Conservation (phyloP, 2,329 filamentous ascomycete species). For the Tolypocladium tropicale region DNA sequence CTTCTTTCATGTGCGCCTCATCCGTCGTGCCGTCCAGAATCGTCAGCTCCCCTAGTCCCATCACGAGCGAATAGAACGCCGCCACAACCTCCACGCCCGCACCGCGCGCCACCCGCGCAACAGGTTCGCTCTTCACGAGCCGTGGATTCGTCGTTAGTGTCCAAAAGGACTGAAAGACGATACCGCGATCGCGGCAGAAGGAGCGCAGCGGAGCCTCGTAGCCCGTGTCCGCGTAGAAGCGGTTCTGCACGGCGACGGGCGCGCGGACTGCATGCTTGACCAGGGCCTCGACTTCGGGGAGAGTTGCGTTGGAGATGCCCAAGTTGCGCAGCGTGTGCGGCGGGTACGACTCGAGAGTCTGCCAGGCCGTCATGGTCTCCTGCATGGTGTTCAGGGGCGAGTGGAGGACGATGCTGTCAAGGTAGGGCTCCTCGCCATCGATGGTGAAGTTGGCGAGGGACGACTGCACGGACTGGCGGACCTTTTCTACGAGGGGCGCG, state of each 20-base stretch:
- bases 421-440: conserved; percentile 29
- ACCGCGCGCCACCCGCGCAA: conserved; percentile 35
- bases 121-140: conserved; percentile 31
- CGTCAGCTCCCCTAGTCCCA: conserved; percentile 32
- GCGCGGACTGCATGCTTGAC: conserved; percentile 29
- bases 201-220: conserved; percentile 52
- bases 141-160: conserved; percentile 36
- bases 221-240: conserved; percentile 50
- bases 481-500: conserved; percentile 50
- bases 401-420: conserved; percentile 72
- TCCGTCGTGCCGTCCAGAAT: conserved; percentile 37
- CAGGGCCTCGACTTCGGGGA: conserved; percentile 44
- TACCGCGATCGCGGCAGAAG: conserved; percentile 29
- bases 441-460: conserved; percentile 56
- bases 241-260: conserved; percentile 61
- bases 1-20: conserved; percentile 36
- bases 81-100: conserved; percentile 25
- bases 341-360: conserved; percentile 54
- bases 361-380: conserved; percentile 55
- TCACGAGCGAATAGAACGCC: conserved; percentile 36
- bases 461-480: conserved; percentile 54
- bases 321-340: conserved; percentile 53
- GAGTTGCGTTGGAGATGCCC: conserved; percentile 67
- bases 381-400: conserved; percentile 33
- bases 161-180: conserved; percentile 46